These are phyloP conservation scores for Colletotrichum orchidophilum DNA, from an alignment of 2,329 filamentous ascomycete species.

Conservation along the genomic window DNA sequence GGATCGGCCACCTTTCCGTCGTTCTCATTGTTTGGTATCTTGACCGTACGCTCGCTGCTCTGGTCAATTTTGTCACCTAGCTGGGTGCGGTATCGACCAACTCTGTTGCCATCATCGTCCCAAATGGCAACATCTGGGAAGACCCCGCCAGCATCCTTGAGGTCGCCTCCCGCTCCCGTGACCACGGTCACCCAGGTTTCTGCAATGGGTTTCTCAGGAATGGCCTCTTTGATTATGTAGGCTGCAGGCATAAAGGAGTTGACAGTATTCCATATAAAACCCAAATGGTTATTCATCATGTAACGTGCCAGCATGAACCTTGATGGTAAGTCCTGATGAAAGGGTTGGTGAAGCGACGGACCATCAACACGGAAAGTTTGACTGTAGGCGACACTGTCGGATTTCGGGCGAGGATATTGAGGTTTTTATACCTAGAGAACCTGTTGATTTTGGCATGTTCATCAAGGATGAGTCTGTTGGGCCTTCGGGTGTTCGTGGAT, in stretches of 20 bases:
- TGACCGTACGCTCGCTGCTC: constrained; percentile 2
- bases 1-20: constrained; percentile 5
- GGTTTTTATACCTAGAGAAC: background rate
- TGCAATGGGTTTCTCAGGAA: background rate
- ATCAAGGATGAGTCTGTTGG: background rate
- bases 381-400: background rate
- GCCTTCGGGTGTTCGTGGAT: background rate
- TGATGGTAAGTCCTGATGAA: background rate
- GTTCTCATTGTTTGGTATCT: constrained; percentile 28
- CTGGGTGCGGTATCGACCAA: constrained; percentile 32
- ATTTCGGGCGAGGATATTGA: background rate
- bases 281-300: background rate
- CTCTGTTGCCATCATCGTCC: constrained; percentile 32
- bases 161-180: background rate
- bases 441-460: too few relatives aligned
- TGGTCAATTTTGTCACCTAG: constrained; percentile 4
- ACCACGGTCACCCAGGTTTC: constrained; percentile 10
- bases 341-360: background rate
- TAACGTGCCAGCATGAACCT: too few relatives aligned
- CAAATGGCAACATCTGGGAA: constrained; percentile 33
- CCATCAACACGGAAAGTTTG: background rate
- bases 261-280: background rate
- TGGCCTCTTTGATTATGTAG: background rate
- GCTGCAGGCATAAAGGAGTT: background rate
- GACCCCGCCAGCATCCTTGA: constrained; percentile 13